Evolutionary conservation across 768 basidiomycete species (phyloP), one percentile per base, ranked within the genome.

Genomic region (Harrya chromipes): DNA sequence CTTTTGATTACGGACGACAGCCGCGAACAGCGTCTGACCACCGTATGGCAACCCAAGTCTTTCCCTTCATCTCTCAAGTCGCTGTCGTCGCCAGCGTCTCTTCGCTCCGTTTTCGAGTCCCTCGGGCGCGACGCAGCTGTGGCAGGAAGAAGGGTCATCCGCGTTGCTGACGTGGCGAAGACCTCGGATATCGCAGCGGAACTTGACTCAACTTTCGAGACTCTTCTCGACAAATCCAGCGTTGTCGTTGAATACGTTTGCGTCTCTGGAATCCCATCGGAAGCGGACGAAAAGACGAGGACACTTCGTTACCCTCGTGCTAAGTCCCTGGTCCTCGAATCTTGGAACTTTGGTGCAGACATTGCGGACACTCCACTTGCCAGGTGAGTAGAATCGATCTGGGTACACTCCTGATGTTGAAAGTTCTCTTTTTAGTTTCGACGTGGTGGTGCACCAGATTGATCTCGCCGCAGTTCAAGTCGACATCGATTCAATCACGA

Each of bases 11-110:
- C 50, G 4, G 66, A 67, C 26, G 53, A 38, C 41, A 61, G 57
- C 37, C 53, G 59, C 16, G 67, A 63, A 10, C 60, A 67, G 24
- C 66, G 68, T 45, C 45, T 70, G 44, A 62, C 68, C 1, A 68
- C 61, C 9, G 44, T 46, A 1, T 70, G 69, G 69, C 68, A 70
- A 49, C 56, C 60, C 11, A 62, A 67, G 42, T 49, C 58, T 1
- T 62, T 68, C 54, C 62, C 63, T 33, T 38, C 59, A 19, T 46
- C 56, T 4, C 54, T 66, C 13, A 1, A 35, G 6, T 46, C 55
- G 4, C 16, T 49, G 1, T 39, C 44, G 6, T 14, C 41, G 1
- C 47, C 47, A 21, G 6, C 59, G 20, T 46, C 55, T 16, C 36
- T 61, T 34, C 31, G 34, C 24, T 49, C 59, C 3, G 38, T 56